phyloP scores from a whole-genome alignment of 768 basidiomycete species.

The Collybia sordida region DNA sequence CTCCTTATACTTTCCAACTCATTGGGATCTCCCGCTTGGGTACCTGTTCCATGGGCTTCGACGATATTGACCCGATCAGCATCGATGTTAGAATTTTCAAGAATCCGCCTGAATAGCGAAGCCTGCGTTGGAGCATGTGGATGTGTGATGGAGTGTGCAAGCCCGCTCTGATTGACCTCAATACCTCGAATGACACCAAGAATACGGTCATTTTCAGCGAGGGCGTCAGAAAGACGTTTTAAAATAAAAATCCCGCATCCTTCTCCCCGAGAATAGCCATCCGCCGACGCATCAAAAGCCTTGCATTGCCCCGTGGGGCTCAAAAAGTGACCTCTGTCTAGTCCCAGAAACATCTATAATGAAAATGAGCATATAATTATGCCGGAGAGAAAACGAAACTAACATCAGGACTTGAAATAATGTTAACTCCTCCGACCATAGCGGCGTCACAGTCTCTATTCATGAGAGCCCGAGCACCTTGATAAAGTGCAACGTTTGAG shows the following conservation, averaged over 20 bases:
- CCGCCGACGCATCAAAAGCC: conserved; percentile 68
- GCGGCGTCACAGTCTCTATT: conserved; percentile 66
- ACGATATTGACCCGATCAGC: conserved; percentile 54
- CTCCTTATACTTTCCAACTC: conserved; percentile 64
- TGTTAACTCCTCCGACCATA: conserved; percentile 73
- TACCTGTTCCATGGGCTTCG: conserved; percentile 77
- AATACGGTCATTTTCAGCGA: conserved; percentile 65
- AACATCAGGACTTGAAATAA: conserved; percentile 71
- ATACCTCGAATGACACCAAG: conserved; percentile 67
- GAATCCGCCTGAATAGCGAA: conserved; percentile 48
- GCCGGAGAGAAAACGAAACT: conserved; percentile 19
- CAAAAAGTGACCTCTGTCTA: conserved; percentile 70
- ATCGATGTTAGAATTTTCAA: conserved; percentile 43
- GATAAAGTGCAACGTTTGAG: conserved; percentile 65
- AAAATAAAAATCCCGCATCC: conserved; percentile 72
- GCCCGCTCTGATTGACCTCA: conserved; percentile 72
- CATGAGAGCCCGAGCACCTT: conserved; percentile 64
- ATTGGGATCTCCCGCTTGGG: conserved; percentile 67
- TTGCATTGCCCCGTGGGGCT: conserved; percentile 68
- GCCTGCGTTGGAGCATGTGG: conserved; percentile 66
- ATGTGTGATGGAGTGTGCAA: conserved; percentile 68
- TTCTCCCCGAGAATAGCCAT: conserved; percentile 72
- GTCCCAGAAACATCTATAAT: conserved; percentile 63
- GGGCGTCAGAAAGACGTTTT: conserved; percentile 67
- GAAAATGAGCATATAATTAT: not conserved